A percentile compares a stretch with the other conserved stretches of the same genome.
These are phyloP conservation scores for Bidens hawaiensis DNA, from an alignment of 140 eudicot species.

Conservation along the genomic window DNA sequence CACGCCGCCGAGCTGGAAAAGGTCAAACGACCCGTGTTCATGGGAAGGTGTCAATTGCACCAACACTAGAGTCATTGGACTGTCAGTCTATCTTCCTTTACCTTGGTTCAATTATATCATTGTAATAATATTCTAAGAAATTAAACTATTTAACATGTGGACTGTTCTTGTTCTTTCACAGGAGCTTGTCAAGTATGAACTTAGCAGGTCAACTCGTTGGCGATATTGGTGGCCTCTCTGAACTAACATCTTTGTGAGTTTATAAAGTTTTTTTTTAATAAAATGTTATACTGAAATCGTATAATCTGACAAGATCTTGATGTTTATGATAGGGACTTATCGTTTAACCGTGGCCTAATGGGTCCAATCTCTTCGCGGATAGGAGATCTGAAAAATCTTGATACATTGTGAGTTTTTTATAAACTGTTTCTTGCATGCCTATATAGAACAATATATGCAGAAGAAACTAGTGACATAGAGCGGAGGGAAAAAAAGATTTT, in stretches of 20 bases:
- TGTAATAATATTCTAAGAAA: background rate
- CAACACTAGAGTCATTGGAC: conserved; percentile 59
- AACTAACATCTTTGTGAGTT: conserved; percentile 68
- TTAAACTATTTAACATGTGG: background rate
- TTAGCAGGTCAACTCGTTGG: conserved; percentile 70
- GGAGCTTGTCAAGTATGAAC: conserved; percentile 82
- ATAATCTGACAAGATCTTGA: background rate
- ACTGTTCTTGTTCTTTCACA: conserved; percentile 24
- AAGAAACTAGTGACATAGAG: background rate
- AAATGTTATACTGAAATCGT: background rate
- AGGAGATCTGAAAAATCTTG: conserved; percentile 74
- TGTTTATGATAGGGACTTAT: conserved; percentile 72
- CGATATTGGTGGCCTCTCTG: conserved; percentile 81
- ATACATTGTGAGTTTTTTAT: conserved; percentile 54
- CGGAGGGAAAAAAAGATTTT: no score
- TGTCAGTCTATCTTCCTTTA: conserved; percentile 42
- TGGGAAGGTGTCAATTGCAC: conserved; percentile 96
- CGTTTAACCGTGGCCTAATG: conserved; percentile 70
- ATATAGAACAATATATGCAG: background rate
- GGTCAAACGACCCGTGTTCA: conserved; percentile 75
- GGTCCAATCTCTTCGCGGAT: conserved; percentile 71
- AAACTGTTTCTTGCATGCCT: background rate
- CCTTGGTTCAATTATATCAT: background rate
- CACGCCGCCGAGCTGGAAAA: conserved; percentile 84
- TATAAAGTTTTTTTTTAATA: background rate